Base-by-base conservation (phyloP, 139 green algal genomes). In the Chlamydomonas incerta region DNA sequence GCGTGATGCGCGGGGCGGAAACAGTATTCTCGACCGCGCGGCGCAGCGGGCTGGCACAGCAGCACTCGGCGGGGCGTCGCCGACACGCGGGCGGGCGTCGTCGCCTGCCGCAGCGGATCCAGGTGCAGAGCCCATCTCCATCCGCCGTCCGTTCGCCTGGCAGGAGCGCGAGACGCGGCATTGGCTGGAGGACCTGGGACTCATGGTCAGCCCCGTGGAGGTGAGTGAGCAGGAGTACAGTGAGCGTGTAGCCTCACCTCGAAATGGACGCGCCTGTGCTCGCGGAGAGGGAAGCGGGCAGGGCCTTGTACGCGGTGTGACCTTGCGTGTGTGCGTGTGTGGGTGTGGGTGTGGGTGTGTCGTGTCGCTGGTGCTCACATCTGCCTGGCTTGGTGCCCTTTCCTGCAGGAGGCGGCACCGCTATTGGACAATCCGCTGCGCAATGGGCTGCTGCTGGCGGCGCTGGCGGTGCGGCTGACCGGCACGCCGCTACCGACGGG, bases 341-440 rank as follows among this genome's bases (percentile, higher is more conserved):
- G n/a, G n/a, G n/a, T n/a, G n/a, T n/a, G n/a, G n/a, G n/a, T n/a
- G n/a, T n/a, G n/a, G n/a, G n/a, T n/a, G n/a, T n/a, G n/a, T n/a
- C n/a, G n/a, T n/a, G n/a, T n/a, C n/a, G n/a, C n/a, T n/a, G n/a
- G n/a, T n/a, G n/a, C n/a, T n/a, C n/a, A n/a, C n/a, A n/a, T n/a
- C n/a, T n/a, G n/a, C n/a, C n/a, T n/a, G 8, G 18, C 62, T 14
- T 68, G 26, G 26, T 14, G n/a, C 6, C 21, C 35, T 34, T 3
- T 2, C 29, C 41, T 29, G 3, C 65, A 83, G 77, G 87, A 90
- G 81, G 34, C 26, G 0, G 80, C 82, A 0, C 66, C 72, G 29
- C 60, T 90, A 55, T 68, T 90, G 57, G 87, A 90, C 31, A 90
- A 90, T 68, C 87, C 87, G 11, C 58, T 80, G 24, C 83, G 74